A percentile compares a stretch with the other conserved stretches of the same genome.
phyloP scores from a whole-genome alignment of 495 filamentous ascomycete genomes.

The Jackrogersella minutella region DNA sequence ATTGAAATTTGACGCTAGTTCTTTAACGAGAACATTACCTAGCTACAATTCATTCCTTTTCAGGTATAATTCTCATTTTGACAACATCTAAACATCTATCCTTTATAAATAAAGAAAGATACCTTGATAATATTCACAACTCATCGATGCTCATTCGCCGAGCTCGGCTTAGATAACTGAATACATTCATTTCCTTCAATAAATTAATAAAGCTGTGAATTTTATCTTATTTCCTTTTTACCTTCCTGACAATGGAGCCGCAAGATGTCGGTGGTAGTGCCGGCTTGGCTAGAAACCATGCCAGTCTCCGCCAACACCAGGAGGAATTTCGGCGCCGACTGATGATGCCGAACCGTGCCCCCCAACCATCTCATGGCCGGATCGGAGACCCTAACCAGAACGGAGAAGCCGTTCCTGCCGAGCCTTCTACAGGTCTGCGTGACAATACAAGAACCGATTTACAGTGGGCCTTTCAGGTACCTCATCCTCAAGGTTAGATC shows the following conservation, averaged over 20 bases:
- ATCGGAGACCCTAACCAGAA: slow-evolving; percentile 9
- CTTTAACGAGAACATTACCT: slow-evolving; percentile 15
- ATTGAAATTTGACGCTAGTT: slow-evolving; percentile 22
- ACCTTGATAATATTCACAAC: too few relatives aligned
- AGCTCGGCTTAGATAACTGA: background rate
- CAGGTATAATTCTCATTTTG: background rate
- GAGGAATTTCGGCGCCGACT: slow-evolving; percentile 41
- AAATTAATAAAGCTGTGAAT: too few relatives aligned
- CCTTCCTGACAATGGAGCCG: slow-evolving; percentile 27
- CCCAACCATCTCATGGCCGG: slow-evolving; percentile 6
- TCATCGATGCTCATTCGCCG: background rate
- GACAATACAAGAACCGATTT: slow-evolving; percentile 10
- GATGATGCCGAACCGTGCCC: slow-evolving; percentile 23
- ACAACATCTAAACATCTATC: background rate
- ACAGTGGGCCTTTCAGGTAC: slow-evolving; percentile 29
- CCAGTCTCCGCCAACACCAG: slow-evolving; percentile 38
- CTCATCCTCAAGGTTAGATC: slow-evolving; percentile 30
- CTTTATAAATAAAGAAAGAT: background rate
- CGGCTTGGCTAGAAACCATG: slow-evolving; percentile 17
- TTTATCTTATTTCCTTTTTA: too few relatives aligned
- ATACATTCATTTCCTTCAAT: background rate
- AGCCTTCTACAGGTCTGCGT: slow-evolving; percentile 5
- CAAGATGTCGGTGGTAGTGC: slow-evolving; percentile 22
- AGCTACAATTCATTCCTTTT: too few relatives aligned
- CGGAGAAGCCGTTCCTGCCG: slow-evolving; percentile 2